These are phyloP conservation scores for Cochlearia excelsa DNA, from an alignment of 345 rosid genomes.

Conservation along the genomic window DNA sequence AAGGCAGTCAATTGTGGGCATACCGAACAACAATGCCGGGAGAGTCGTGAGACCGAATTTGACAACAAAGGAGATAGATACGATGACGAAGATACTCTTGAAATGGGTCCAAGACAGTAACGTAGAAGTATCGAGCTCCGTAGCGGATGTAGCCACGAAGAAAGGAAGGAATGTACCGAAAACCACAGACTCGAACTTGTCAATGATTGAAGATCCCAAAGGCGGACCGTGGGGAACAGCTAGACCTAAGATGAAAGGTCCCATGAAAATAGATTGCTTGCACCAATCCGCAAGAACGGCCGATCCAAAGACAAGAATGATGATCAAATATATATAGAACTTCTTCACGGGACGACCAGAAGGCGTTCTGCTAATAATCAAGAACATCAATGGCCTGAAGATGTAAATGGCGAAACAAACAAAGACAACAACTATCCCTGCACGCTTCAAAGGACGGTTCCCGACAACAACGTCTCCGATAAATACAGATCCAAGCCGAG, in stretches of 20 bases:
- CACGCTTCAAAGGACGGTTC: conserved; percentile 27
- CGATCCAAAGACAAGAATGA: conserved; percentile 34
- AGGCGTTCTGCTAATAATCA: conserved; percentile 32
- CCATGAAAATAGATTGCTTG: conserved; percentile 36
- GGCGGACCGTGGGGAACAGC: conserved; percentile 58
- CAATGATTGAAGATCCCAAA: conserved; percentile 40
- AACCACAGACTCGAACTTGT: conserved; percentile 43
- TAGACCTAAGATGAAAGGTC: conserved; percentile 43
- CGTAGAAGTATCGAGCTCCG: conserved; percentile 11
- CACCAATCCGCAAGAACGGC: conserved; percentile 29
- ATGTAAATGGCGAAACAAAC: conserved; percentile 24
- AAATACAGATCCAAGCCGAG: conserved; percentile 30
- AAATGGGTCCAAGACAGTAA: conserved; percentile 18
- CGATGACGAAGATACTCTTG: not conserved
- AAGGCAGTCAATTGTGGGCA: conserved; percentile 46
- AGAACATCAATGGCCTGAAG: conserved; percentile 37
- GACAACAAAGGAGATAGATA: conserved; percentile 20
- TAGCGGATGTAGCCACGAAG: conserved; percentile 28
- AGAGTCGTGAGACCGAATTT: conserved; percentile 38
- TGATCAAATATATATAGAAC: conserved; percentile 22
- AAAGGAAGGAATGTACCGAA: conserved; percentile 33
- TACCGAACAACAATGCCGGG: conserved; percentile 39
- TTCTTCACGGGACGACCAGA: conserved; percentile 39
- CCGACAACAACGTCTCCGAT: conserved; percentile 28
- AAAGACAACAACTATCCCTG: conserved; percentile 17